A percentile compares a stretch with the other conserved stretches of the same genome.
Evolutionary conservation across 495 filamentous ascomycete genomes (phyloP).

Genomic region (Penicillium malachiteum): DNA sequence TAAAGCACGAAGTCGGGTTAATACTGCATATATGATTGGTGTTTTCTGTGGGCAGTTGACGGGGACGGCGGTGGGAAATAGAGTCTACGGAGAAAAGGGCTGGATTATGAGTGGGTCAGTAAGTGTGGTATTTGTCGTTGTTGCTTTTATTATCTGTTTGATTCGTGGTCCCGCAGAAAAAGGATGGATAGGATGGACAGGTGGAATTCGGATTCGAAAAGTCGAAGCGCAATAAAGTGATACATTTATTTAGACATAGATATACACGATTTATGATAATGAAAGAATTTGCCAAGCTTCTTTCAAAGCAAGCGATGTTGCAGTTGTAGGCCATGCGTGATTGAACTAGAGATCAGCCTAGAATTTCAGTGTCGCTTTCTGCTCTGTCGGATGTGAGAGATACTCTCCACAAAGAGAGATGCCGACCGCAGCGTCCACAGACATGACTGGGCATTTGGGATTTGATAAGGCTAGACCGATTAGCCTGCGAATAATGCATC

Average conservation of each 20-base stretch:
- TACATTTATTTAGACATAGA: background rate
- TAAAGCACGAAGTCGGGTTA: slow-evolving; percentile 71
- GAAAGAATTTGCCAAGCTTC: too few species aligned
- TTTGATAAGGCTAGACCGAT: too few species aligned
- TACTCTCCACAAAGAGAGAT: too few species aligned
- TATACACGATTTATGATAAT: too few species aligned
- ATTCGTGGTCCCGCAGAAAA: slow-evolving; percentile 66
- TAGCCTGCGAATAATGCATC: too few species aligned
- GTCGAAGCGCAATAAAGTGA: background rate
- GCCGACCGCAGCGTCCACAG: too few species aligned
- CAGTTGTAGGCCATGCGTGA: too few species aligned
- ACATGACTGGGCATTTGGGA: too few species aligned
- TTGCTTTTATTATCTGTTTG: slow-evolving; percentile 57
- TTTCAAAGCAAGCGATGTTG: too few species aligned
- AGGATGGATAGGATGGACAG: slow-evolving; percentile 74
- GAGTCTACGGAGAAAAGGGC: slow-evolving; percentile 64
- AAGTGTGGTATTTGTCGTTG: slow-evolving; percentile 64
- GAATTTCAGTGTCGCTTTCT: too few species aligned
- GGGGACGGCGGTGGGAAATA: slow-evolving; percentile 71
- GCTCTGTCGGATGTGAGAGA: too few species aligned
- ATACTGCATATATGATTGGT: slow-evolving; percentile 80
- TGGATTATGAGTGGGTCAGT: slow-evolving; percentile 69
- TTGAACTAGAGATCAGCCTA: too few species aligned
- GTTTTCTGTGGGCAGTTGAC: slow-evolving; percentile 74
- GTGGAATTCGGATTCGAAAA: slow-evolving; percentile 41